Evolutionary conservation across 1,284 basidiomycete genomes (phyloP), one percentile per base, ranked within the genome.

Genomic region (Ceratobasidium sp.): DNA sequence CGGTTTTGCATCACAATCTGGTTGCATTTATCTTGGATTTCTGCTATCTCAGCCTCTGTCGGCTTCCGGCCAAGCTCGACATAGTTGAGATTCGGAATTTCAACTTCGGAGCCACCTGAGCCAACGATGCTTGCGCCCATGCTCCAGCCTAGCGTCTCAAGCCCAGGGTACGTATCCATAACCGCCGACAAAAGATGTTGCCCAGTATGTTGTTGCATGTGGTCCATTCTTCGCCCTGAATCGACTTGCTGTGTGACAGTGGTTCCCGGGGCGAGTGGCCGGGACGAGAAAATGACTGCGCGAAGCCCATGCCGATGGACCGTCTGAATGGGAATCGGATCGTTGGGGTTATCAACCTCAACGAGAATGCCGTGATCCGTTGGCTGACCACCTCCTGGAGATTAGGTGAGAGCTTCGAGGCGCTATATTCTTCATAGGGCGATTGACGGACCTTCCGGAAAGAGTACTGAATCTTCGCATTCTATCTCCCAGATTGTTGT

Each of bases 131-230:
- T 70, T 3, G 57, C 53, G 10, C 65, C 65, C 65, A 68, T 68
- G n/a, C 45, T 34, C 69, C 69, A 70, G 17, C 62, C 69, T 8
- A 70, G 43, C 1, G 69, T 70, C 27, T 70, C 69, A 12, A 68
- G 31, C 2, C 62, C 62, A 4, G 57, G 53, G 20, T 67, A 70
- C 3, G 52, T 56, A 31, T 70, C 69, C 62, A 70, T 67, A 13
- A 70, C 29, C 6, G 69, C 69, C 27, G 53, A 57, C 2, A 70
- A 34, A 2, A 70, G 64, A 32, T 70, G 69, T 31, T 70, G 69
- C 10, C 69, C 69, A 0, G 69, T 70, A 27, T 70, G 69, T 25
- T 70, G 69, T 25, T 70, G 69, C 69, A 70, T 70, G 45, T 70
- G 69, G 29, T 70, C 69, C 62, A 55, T 55, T 17, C 69, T 38